phyloP scores from a whole-genome alignment of 2,329 filamentous ascomycete species.

The Stylonectria norvegica region DNA sequence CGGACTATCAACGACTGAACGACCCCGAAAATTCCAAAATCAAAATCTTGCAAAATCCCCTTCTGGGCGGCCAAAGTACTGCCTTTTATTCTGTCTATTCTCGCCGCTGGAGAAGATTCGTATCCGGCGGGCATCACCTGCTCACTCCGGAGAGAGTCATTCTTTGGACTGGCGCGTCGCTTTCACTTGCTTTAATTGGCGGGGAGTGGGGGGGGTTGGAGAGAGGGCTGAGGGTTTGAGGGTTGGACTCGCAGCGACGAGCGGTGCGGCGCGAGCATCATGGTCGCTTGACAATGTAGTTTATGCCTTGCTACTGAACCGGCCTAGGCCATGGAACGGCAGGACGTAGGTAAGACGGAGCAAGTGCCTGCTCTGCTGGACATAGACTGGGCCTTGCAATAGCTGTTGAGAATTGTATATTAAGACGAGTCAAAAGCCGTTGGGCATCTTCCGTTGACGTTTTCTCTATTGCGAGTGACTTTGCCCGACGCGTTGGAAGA shows the following conservation, averaged over 20 bases:
- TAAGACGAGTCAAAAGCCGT: constrained; percentile 12
- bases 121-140: background rate
- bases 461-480: too few relatives aligned
- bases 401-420: constrained; percentile 13
- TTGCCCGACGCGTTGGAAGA: too few relatives aligned
- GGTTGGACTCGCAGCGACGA: too few relatives aligned
- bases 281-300: too few relatives aligned
- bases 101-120: constrained; percentile 13
- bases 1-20: constrained; percentile 23
- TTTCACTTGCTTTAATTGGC: constrained; percentile 5
- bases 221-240: background rate
- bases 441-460: constrained; percentile 1
- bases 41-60: constrained; percentile 12
- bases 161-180: constrained; percentile 2
- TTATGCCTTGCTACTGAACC: too few relatives aligned
- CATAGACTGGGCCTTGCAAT: background rate
- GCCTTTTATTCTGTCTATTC: constrained; percentile 14
- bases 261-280: too few relatives aligned
- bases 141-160: too few relatives aligned
- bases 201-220: background rate
- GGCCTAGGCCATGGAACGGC: too few relatives aligned
- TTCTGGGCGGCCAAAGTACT: constrained; percentile 11
- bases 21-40: constrained; percentile 19
- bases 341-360: background rate
- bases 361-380: constrained; percentile 1